phyloP scores from a whole-genome alignment of 345 rosid species.

The Camelina sativa region DNA sequence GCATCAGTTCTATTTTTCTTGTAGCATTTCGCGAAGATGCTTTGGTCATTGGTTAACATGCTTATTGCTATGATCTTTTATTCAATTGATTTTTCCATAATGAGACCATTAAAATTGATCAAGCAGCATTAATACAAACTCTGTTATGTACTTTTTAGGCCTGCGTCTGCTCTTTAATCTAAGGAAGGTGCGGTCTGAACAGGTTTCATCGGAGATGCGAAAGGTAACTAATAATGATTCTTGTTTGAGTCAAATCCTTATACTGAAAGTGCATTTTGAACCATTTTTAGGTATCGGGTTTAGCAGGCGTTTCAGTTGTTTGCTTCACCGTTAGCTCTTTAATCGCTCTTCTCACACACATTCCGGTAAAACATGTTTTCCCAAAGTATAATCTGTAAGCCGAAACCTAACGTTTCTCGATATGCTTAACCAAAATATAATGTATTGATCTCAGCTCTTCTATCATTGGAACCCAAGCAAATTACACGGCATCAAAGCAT shows the following conservation, averaged over 20 bases:
- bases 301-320: conserved; percentile 48
- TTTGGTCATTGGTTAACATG: conserved; percentile 10
- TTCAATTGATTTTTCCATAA: neutral
- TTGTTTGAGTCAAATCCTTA: conserved; percentile 9
- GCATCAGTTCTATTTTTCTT: conserved; percentile 8
- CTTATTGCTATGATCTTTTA: neutral
- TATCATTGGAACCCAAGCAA: conserved; percentile 50
- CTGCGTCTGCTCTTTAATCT: conserved; percentile 42
- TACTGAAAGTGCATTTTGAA: neutral
- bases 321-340: conserved; percentile 46
- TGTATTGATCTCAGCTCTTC: conserved; percentile 41
- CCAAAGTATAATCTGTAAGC: neutral
- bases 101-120: conserved; percentile 14
- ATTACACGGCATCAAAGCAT: conserved; percentile 44
- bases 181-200: conserved; percentile 49
- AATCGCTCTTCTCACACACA: conserved; percentile 45
- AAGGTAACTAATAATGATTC: conserved; percentile 37
- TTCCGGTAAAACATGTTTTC: conserved; percentile 39
- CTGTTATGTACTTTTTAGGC: conserved; percentile 31
- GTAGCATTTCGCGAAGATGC: neutral
- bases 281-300: conserved; percentile 44
- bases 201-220: conserved; percentile 47
- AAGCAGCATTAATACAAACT: neutral
- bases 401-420: neutral
- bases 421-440: conserved; percentile 17